Conservation (phyloP, 2,329 filamentous ascomycete genomes). For the Aspergillus novofumigatus region DNA sequence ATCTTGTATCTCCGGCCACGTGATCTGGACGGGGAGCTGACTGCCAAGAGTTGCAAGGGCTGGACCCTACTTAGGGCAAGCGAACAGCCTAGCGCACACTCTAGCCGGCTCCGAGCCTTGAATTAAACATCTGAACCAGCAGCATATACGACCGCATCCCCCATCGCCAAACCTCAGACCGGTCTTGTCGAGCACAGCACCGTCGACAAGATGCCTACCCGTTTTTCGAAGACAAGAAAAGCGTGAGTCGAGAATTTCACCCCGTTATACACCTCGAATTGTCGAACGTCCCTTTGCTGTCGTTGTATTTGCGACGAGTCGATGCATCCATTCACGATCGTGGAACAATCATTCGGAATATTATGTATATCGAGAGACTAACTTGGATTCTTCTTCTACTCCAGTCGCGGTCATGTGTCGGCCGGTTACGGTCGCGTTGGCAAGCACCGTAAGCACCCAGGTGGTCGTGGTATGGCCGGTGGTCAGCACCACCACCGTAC, state of each 20-base stretch:
- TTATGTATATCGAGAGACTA: constrained; percentile 7
- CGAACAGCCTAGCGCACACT: constrained; percentile 37
- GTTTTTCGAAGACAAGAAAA: constrained; percentile 49
- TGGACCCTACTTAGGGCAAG: constrained; percentile 35
- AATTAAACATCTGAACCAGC: constrained; percentile 34
- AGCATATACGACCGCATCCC: constrained; percentile 28
- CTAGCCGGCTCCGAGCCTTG: constrained; percentile 29
- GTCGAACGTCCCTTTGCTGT: constrained; percentile 9
- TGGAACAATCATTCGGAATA: neutral
- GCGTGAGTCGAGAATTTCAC: constrained; percentile 37
- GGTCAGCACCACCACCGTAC: constrained; percentile 98
- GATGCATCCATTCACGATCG: neutral
- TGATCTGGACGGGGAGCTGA: neutral
- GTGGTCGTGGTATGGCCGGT: constrained; percentile 86
- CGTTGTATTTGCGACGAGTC: constrained; percentile 10
- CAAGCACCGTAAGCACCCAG: constrained; percentile 93
- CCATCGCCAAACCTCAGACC: constrained; percentile 34
- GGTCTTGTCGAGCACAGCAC: constrained; percentile 39
- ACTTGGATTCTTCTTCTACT: constrained; percentile 17
- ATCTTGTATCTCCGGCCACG: neutral
- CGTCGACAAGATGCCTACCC: constrained; percentile 49
- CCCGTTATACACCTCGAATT: constrained; percentile 15
- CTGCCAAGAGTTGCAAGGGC: constrained; percentile 19
- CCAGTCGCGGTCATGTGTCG: constrained; percentile 92
- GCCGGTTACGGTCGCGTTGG: constrained; percentile 97